These are phyloP conservation scores for Cutaneotrichosporon sp. DNA, from an alignment of 1,284 basidiomycete genomes.

Conservation along the genomic window DNA sequence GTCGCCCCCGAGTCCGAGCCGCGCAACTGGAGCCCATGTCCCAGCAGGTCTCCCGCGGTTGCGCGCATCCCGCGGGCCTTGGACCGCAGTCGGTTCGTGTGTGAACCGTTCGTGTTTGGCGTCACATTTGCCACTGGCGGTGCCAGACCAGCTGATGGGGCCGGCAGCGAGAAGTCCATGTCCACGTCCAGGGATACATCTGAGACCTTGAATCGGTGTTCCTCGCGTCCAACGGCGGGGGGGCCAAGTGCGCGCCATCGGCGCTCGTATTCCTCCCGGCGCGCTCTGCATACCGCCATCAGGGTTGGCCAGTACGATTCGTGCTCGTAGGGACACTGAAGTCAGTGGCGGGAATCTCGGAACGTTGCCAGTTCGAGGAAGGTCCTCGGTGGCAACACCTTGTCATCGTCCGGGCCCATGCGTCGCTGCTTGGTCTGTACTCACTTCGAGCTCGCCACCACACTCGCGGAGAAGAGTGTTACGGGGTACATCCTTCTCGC, in stretches of 20 bases:
- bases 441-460: conserved; percentile 34
- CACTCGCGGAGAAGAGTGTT: conserved; percentile 29
- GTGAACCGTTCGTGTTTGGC: too few species aligned
- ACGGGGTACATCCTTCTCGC: conserved; percentile 22
- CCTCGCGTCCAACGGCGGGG: conserved; percentile 28
- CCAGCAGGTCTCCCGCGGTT: too few species aligned
- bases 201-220: conserved; percentile 35
- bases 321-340: conserved; percentile 32
- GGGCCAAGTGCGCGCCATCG: conserved; percentile 28
- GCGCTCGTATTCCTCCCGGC: conserved; percentile 24
- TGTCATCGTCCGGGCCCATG: background rate
- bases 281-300: conserved; percentile 23
- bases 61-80: too few species aligned
- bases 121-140: too few species aligned
- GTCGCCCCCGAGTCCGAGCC: too few species aligned
- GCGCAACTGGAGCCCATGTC: too few species aligned
- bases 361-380: too few species aligned
- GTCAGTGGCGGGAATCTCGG: conserved; percentile 18
- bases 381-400: background rate
- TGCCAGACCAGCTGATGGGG: too few species aligned
- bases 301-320: conserved; percentile 35
- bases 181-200: too few species aligned
- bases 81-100: too few species aligned
- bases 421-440: background rate
- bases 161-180: too few species aligned